Base-by-base conservation (phyloP, 495 filamentous ascomycete species). In the Penicillium coffeae region DNA sequence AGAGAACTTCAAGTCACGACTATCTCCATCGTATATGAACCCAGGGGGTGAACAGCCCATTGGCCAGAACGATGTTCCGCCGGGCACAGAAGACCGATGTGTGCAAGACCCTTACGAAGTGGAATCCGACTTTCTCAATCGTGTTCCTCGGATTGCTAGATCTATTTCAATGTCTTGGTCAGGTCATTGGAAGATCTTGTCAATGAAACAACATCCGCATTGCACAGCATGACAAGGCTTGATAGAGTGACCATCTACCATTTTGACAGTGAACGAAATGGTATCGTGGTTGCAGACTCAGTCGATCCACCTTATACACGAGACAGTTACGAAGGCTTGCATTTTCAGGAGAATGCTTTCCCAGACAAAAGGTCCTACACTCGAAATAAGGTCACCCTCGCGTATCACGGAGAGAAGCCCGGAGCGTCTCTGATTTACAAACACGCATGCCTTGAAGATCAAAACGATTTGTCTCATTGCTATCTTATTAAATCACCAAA, bases 181-280 rank as follows among this genome's bases (percentile, higher is more conserved):
- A 47, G 81, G 21, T 82, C 76, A 47, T 68, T 93, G 7, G 83
- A 86, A 9, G 19, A 8, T 0, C 46, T 67, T 18, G 25, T 63
- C 19, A 35, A 56, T 12, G 15, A 51, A 12, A 38, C 42, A 16
- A 44, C 55, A 3, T 22, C 20, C 5, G 46, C 69, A 4, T 72
- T 93, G 16, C 90, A 91, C 55, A 83, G 89, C 45, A 59, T 95
- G 32, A 88, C 87, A 0, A 83, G 85, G 0, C 94, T 95, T 58
- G 85, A 94, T 56, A 84, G 88, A 8, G 84, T 90, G 16, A 93
- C 92, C 80, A 76, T 96, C 25, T 94, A 93, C 58, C 88, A 91
- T 60, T 94, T 96, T 54, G 89, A 96, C 58, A 66, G 79, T 16
- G 56, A 71, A 8, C 87, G 81, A 65, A 92, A 92, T 60, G 89